These are phyloP conservation scores for Sporisorium scitamineum DNA, from an alignment of 1,284 basidiomycete genomes.

Conservation along the genomic window DNA sequence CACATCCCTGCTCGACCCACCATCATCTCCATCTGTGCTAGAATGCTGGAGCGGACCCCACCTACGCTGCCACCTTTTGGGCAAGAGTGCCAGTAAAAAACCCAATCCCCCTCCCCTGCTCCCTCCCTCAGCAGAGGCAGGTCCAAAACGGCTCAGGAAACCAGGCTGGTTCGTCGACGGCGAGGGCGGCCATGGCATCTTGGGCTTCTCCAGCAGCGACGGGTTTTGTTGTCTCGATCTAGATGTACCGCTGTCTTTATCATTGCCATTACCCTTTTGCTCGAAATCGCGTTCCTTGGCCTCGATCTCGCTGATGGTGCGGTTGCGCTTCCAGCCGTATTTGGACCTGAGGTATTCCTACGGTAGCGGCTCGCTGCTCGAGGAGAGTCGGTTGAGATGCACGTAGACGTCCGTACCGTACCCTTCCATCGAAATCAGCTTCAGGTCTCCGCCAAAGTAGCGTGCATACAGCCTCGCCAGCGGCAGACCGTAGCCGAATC, in stretches of 20 bases:
- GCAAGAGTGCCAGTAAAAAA: slow-evolving; percentile 27
- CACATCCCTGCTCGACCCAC: background rate
- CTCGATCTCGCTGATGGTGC: slow-evolving; percentile 49
- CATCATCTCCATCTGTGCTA: too few species aligned
- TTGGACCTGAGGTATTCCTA: slow-evolving; percentile 62
- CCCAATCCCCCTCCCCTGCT: slow-evolving; percentile 16
- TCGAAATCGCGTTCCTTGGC: slow-evolving; percentile 26
- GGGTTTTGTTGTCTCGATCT: slow-evolving; percentile 18
- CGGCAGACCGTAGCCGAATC: slow-evolving; percentile 87
- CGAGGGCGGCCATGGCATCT: slow-evolving; percentile 14
- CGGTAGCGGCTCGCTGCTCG: slow-evolving; percentile 71
- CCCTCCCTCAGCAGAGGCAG: slow-evolving; percentile 22
- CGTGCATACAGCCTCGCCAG: slow-evolving; percentile 85
- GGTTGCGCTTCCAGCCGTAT: slow-evolving; percentile 52
- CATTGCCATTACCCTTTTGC: background rate
- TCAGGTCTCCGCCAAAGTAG: slow-evolving; percentile 96
- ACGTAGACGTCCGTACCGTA: slow-evolving; percentile 78
- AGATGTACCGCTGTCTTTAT: background rate
- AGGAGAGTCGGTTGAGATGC: slow-evolving; percentile 81
- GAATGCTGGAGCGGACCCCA: slow-evolving; percentile 13
- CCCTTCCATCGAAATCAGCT: slow-evolving; percentile 96
- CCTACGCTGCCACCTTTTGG: slow-evolving; percentile 39
- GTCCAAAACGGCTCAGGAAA: slow-evolving; percentile 45
- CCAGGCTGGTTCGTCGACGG: slow-evolving; percentile 11
- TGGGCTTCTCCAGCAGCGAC: slow-evolving; percentile 34